phyloP scores from a whole-genome alignment of 768 basidiomycete species.

The Coprinellus micaceus region DNA sequence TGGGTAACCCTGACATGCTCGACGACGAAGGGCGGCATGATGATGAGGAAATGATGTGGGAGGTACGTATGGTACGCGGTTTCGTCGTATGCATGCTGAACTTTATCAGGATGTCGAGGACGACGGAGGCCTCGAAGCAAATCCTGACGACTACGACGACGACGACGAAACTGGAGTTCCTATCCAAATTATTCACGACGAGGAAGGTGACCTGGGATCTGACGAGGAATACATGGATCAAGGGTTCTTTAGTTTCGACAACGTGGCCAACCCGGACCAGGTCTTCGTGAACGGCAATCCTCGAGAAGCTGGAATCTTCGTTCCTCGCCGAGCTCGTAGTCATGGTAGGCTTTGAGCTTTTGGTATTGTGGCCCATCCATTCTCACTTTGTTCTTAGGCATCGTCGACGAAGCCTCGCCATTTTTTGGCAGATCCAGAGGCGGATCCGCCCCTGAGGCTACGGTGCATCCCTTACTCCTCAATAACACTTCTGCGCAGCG shows the following conservation, averaged over 20 bases:
- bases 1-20: conserved; percentile 42
- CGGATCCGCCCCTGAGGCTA: conserved; percentile 58
- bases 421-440: conserved; percentile 64
- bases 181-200: conserved; percentile 59
- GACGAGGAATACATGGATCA: conserved; percentile 57
- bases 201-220: conserved; percentile 59
- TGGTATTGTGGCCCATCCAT: conserved; percentile 8
- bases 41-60: conserved; percentile 34
- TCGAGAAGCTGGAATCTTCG: conserved; percentile 46
- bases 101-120: conserved; percentile 49
- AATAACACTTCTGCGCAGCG: conserved; percentile 54
- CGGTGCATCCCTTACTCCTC: conserved; percentile 77
- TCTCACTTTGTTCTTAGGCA: conserved; percentile 17
- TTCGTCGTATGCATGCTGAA: neutral
- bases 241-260: conserved; percentile 38
- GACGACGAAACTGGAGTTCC: conserved; percentile 55
- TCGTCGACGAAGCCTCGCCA: conserved; percentile 51
- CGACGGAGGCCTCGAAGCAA: conserved; percentile 42
- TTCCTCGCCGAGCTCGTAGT: conserved; percentile 53
- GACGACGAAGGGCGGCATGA: conserved; percentile 22
- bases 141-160: conserved; percentile 51
- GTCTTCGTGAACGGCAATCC: conserved; percentile 45
- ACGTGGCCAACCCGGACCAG: conserved; percentile 54
- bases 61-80: conserved; percentile 21
- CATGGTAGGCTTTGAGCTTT: conserved; percentile 32